Evolutionary conservation across 768 basidiomycete species (phyloP).

Genomic region (Agaricus subrufescens): DNA sequence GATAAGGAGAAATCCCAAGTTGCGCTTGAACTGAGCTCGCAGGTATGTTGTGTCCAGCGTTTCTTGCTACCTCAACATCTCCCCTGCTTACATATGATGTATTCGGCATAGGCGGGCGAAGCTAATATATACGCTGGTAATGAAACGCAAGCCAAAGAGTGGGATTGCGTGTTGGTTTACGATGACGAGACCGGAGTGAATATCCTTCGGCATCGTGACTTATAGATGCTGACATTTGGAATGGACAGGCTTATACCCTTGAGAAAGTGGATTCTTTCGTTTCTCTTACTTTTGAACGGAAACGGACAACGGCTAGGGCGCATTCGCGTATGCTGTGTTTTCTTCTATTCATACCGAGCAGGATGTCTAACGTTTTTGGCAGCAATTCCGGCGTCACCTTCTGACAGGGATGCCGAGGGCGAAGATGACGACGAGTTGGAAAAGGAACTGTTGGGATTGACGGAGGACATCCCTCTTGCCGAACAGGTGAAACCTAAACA

Average conservation of each 20-base stretch:
- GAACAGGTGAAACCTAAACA: constrained; percentile 13
- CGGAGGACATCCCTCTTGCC: constrained; percentile 12
- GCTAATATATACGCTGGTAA: constrained; percentile 51
- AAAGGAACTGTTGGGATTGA: constrained; percentile 27
- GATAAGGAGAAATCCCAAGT: constrained; percentile 51
- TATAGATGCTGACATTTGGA: constrained; percentile 10
- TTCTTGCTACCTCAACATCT: background rate
- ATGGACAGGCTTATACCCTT: constrained; percentile 57
- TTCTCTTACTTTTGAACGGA: constrained; percentile 48
- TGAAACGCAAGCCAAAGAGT: constrained; percentile 58
- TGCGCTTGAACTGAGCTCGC: constrained; percentile 56
- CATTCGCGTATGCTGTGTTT: constrained; percentile 22
- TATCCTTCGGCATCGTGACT: background rate
- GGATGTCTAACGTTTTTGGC: background rate
- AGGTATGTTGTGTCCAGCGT: constrained; percentile 33
- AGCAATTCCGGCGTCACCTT: constrained; percentile 20
- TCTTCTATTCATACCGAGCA: too few relatives aligned
- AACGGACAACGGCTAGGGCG: constrained; percentile 24
- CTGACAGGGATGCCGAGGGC: constrained; percentile 26
- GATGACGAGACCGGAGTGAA: constrained; percentile 68
- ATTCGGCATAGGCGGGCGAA: constrained; percentile 38
- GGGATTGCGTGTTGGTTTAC: constrained; percentile 76
- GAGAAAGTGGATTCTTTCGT: constrained; percentile 73
- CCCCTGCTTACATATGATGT: background rate
- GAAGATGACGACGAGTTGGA: constrained; percentile 37